Conservation (phyloP, 192 early-diverging fungal species). For the Umbelopsis isabellina region DNA sequence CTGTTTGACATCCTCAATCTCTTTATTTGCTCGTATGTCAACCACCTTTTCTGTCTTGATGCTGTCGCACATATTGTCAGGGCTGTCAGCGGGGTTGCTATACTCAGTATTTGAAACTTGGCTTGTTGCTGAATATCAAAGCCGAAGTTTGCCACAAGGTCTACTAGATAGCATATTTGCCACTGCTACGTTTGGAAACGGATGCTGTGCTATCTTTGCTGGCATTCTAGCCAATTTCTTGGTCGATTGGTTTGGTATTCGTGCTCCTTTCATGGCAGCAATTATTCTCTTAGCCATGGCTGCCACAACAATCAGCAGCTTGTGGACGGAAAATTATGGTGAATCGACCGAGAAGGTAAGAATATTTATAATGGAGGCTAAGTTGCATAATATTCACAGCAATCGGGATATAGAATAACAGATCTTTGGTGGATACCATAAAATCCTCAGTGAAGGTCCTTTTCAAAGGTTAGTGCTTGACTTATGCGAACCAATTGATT, state of each 20-base stretch:
- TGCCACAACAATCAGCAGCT: constrained; percentile 48
- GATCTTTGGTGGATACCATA: constrained; percentile 22
- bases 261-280: constrained; percentile 66
- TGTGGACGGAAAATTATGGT: constrained; percentile 82
- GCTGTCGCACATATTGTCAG: constrained; percentile 51
- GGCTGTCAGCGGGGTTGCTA: constrained; percentile 53
- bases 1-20: constrained; percentile 47
- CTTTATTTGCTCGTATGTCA: constrained; percentile 45
- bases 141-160: constrained; percentile 50
- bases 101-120: constrained; percentile 66
- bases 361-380: background rate
- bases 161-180: constrained; percentile 67
- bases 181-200: constrained; percentile 67
- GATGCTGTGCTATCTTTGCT: constrained; percentile 67
- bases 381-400: too few species aligned
- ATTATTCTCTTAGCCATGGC: constrained; percentile 53
- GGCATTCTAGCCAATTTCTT: constrained; percentile 67
- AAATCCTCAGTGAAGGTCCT: constrained; percentile 18
- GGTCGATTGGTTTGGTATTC: constrained; percentile 55
- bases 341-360: constrained; percentile 26
- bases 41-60: constrained; percentile 45
- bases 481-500: background rate
- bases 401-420: background rate
- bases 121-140: constrained; percentile 60
- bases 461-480: background rate